These are phyloP conservation scores for Thamnidium elegans DNA, from an alignment of 192 early-diverging fungal species.

Conservation along the genomic window DNA sequence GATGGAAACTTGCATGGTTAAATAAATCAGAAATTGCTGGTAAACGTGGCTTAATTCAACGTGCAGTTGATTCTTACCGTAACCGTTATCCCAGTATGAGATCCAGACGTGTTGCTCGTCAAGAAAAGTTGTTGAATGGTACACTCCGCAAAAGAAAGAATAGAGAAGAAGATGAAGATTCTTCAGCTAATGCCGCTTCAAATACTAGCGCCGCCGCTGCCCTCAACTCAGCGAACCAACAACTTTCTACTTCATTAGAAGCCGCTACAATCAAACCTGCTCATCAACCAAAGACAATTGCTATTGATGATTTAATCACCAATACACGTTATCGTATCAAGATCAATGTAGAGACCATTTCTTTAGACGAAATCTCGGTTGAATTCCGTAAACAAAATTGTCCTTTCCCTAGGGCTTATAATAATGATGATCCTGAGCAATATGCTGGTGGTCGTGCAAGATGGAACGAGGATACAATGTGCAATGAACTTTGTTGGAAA, in stretches of 20 bases:
- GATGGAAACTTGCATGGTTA: conserved; percentile 81
- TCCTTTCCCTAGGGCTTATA: conserved; percentile 49
- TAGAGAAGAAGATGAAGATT: conserved; percentile 27
- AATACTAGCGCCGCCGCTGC: background rate
- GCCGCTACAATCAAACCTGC: conserved; percentile 13
- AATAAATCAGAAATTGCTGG: conserved; percentile 65
- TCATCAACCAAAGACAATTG: conserved; percentile 37
- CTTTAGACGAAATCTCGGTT: conserved; percentile 36
- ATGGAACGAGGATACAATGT: conserved; percentile 42
- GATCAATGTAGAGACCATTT: conserved; percentile 50
- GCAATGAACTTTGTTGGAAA: conserved; percentile 69
- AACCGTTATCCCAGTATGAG: conserved; percentile 67
- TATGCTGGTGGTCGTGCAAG: conserved; percentile 28
- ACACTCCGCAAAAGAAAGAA: conserved; percentile 46
- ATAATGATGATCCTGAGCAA: conserved; percentile 22
- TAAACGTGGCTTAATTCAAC: conserved; percentile 75
- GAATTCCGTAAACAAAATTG: conserved; percentile 54
- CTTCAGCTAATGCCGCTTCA: background rate
- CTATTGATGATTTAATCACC: conserved; percentile 30
- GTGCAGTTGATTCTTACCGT: conserved; percentile 80
- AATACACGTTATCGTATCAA: conserved; percentile 41
- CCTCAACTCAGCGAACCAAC: conserved; percentile 1
- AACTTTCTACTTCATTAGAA: background rate
- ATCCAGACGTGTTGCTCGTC: conserved; percentile 68
- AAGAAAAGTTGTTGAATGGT: conserved; percentile 65